Percentiles rank a stretch among this genome's conserved stretches.
Evolutionary conservation across 2,329 filamentous ascomycete species (phyloP).

Genomic region (Aspergillus awamori): DNA sequence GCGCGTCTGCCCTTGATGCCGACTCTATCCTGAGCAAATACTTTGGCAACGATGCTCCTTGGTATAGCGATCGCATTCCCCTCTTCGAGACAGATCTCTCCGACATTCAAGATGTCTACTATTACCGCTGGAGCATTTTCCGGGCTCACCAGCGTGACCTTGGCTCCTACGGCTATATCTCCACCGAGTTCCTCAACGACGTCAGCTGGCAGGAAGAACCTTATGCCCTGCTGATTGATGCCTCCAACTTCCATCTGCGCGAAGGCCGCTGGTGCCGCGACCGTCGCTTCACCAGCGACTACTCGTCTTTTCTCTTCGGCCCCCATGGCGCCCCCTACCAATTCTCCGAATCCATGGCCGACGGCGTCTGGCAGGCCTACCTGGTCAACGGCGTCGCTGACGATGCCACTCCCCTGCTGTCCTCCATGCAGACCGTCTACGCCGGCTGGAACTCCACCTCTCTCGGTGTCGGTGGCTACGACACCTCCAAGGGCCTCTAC

Average conservation of each 20-base stretch:
- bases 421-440: constrained; percentile 24
- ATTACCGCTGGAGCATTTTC: constrained; percentile 51
- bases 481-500: constrained; percentile 45
- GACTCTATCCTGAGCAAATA: constrained; percentile 12
- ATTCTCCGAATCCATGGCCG: constrained; percentile 49
- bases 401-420: constrained; percentile 36
- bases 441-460: constrained; percentile 36
- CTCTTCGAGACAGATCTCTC: constrained; percentile 19
- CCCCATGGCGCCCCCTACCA: constrained; percentile 45
- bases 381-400: constrained; percentile 46
- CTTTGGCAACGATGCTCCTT: constrained; percentile 23
- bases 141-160: constrained; percentile 50
- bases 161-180: constrained; percentile 47
- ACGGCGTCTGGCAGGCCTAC: constrained; percentile 42
- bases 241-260: constrained; percentile 48
- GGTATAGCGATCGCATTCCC: constrained; percentile 24
- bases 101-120: constrained; percentile 44
- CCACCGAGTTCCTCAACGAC: constrained; percentile 50
- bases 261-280: constrained; percentile 52
- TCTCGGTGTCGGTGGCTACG: constrained; percentile 44
- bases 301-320: constrained; percentile 46
- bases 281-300: constrained; percentile 49
- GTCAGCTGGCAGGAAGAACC: constrained; percentile 46
- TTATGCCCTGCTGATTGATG: constrained; percentile 49
- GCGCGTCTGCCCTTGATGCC: constrained; percentile 7